Evolutionary conservation across 2,329 filamentous ascomycete genomes (phyloP).

Genomic region (Sporothrix pallida): DNA sequence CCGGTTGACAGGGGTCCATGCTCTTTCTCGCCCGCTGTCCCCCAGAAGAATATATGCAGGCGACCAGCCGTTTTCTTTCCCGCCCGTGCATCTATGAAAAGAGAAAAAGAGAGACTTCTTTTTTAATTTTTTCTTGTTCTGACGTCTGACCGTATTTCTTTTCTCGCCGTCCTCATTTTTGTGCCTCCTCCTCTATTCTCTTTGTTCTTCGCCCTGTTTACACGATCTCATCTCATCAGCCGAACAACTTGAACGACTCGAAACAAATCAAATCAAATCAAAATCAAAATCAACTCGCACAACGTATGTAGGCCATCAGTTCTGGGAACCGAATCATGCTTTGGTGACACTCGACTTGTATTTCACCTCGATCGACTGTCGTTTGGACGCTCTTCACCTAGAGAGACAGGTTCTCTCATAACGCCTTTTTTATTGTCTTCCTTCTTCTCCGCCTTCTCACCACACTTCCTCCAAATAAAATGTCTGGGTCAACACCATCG

Average conservation of each 20-base stretch:
- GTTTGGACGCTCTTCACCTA: background rate
- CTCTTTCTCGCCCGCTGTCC: conserved; percentile 1
- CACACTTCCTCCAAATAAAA: conserved; percentile 43
- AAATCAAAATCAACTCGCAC: background rate
- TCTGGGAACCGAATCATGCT: conserved; percentile 22
- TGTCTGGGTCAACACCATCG: conserved; percentile 49
- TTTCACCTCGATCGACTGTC: background rate
- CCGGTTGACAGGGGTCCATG: conserved; percentile 22
- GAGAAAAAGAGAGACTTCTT: background rate
- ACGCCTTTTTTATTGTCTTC: background rate
- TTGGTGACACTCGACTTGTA: conserved; percentile 25
- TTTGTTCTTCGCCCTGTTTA: background rate
- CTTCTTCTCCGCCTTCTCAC: background rate
- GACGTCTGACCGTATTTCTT: conserved; percentile 1
- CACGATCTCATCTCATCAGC: background rate
- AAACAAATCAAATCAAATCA: background rate
- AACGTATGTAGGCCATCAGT: conserved; percentile 8
- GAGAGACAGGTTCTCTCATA: conserved; percentile 16
- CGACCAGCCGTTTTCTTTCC: conserved; percentile 27
- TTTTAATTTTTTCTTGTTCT: background rate
- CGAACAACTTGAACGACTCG: background rate
- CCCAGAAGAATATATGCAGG: conserved; percentile 30
- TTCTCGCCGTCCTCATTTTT: background rate
- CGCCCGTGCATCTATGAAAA: conserved; percentile 24
- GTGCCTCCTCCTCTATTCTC: background rate